A percentile compares a stretch with the other conserved stretches of the same genome.
Conservation (phyloP, 306 rosid genomes). For the Mimosa bimucronata region DNA sequence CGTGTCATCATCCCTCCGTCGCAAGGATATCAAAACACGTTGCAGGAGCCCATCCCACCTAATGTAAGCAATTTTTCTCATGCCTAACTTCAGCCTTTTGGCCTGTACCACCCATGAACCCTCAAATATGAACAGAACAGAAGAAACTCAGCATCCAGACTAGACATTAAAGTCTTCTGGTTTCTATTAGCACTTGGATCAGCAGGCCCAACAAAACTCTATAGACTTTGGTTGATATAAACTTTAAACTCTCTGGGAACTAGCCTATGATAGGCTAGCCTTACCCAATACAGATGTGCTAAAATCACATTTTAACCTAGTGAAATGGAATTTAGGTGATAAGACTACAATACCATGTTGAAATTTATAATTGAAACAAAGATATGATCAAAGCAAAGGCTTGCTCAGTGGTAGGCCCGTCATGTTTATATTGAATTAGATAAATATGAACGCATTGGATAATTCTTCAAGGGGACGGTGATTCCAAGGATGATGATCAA, state of each 20-base stretch:
- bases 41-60: slow-evolving; percentile 93
- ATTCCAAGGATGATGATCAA: background rate
- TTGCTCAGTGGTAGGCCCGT: background rate
- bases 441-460: background rate
- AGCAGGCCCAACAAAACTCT: background rate
- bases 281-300: background rate
- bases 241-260: background rate
- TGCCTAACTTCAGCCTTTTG: too few species aligned
- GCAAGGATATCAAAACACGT: slow-evolving; percentile 87
- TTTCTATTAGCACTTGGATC: background rate
- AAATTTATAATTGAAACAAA: background rate
- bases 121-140: background rate
- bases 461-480: background rate
- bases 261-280: background rate
- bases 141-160: background rate
- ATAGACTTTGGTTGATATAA: too few species aligned
- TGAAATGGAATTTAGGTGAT: too few species aligned
- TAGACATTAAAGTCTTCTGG: background rate
- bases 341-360: background rate
- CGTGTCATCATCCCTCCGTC: slow-evolving; percentile 87
- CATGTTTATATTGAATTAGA: background rate
- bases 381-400: background rate
- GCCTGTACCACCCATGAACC: too few species aligned
- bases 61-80: slow-evolving; percentile 55
- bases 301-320: background rate